These are phyloP conservation scores for Paracoccidioides lutzii DNA, from an alignment of 2,329 filamentous ascomycete genomes.

Conservation along the genomic window DNA sequence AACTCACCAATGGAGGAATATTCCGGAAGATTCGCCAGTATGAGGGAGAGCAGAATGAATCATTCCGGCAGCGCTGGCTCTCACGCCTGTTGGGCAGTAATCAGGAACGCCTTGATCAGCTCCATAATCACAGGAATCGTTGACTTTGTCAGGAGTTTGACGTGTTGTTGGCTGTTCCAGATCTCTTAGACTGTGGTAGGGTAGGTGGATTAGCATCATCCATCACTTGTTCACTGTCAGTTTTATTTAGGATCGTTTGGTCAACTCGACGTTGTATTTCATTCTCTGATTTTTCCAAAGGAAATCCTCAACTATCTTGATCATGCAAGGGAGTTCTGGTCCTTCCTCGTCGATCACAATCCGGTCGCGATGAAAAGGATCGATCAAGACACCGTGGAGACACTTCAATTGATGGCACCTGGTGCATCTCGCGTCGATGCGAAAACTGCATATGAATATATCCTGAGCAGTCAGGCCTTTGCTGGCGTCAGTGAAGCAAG, in stretches of 20 bases:
- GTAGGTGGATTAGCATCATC: constrained; percentile 18
- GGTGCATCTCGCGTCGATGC: constrained; percentile 7
- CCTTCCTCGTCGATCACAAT: constrained; percentile 11
- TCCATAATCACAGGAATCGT: too few relatives aligned
- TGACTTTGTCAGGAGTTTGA: too few relatives aligned
- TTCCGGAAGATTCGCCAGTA: constrained; percentile 20
- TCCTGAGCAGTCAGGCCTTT: constrained; percentile 12
- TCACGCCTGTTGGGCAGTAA: too few relatives aligned
- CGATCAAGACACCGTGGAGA: constrained; percentile 12
- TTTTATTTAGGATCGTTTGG: constrained; percentile 18
- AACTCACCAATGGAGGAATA: constrained; percentile 17
- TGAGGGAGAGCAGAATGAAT: constrained; percentile 6
- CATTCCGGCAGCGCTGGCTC: too few relatives aligned
- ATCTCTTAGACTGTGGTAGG: too few relatives aligned
- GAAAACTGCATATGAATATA: constrained; percentile 8
- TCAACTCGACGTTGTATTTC: too few relatives aligned
- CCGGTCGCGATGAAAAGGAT: constrained; percentile 11
- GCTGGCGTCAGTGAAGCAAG: constrained; percentile 10
- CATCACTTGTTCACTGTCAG: constrained; percentile 18
- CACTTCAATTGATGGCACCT: constrained; percentile 12
- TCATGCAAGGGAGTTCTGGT: constrained; percentile 13
- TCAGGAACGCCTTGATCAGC: too few relatives aligned
- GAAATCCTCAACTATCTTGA: constrained; percentile 13
- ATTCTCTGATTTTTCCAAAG: too few relatives aligned
- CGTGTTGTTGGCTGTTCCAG: too few relatives aligned